Base-by-base conservation (phyloP, 1,284 basidiomycete genomes). In the Pseudozyma thailandica region DNA sequence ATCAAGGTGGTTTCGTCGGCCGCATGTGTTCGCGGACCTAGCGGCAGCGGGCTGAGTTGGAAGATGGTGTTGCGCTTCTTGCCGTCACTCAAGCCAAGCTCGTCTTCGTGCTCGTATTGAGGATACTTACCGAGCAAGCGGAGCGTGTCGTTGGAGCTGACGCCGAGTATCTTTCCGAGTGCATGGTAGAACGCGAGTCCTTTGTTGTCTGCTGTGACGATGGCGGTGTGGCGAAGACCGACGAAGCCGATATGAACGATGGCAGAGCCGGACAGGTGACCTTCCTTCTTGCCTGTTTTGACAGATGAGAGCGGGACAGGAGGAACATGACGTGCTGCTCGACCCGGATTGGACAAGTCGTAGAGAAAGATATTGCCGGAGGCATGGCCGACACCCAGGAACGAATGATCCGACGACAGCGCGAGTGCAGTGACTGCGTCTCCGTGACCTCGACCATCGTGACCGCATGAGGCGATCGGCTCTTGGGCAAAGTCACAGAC, bases 151-250 rank as follows among this genome's bases (percentile, higher is more conserved):
- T 92, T 91, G 9, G 94, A 94, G 53, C 96, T 93, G 15, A 99
- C 91, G 65, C 97, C 97, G 18, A 98, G 87, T 7, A 98, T 91
- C 79, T 93, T 94, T 18, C 96, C 94, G 2, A 99, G 86, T 51
- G 91, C 92, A 83, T 98, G 95, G 83, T 93, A 98, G 84, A 99
- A 98, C 0, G 93, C 91, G 4, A 98, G 86, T 0, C 96, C 96
- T 64, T 88, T 86, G 61, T 94, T 92, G 82, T 98, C 96, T 1
- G 93, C 92, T 10, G 91, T 91, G 33, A 98, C 89, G 49, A 98
- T 88, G 2, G 93, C 94, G 1, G 96, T 98, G 80, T 97, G 95
- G 35, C 95, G 87, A 16, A 90, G 89, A 7, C 93, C 93, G n/a
- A 98, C 89, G 78, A 98, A 99, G 12, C 89, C 90, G 42, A 99